phyloP scores from a whole-genome alignment of 345 rosid species.

The Ceriops decandra region DNA sequence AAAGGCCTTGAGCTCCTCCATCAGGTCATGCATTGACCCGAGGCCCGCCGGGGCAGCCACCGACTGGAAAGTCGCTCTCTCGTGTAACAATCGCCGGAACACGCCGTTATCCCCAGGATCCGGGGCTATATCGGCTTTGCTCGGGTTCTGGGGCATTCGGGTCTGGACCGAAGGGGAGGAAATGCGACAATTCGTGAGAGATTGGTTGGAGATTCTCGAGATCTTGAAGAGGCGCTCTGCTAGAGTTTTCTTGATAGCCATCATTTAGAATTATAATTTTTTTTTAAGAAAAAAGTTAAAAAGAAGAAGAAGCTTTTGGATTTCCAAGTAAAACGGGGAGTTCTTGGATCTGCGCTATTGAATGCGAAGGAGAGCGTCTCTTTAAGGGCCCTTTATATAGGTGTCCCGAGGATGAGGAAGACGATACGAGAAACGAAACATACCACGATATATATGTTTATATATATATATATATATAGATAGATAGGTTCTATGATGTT shows the following conservation, averaged over 20 bases:
- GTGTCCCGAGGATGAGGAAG: constrained; percentile 26
- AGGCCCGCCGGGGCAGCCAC: constrained; percentile 29
- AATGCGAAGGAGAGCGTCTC: not conserved
- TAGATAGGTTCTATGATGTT: no score
- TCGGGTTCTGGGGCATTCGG: constrained; percentile 31
- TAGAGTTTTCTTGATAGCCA: constrained; percentile 67
- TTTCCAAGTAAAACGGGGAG: not conserved
- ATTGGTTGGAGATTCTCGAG: constrained; percentile 42
- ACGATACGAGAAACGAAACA: not conserved
- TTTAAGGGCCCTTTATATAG: constrained; percentile 28
- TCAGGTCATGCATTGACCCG: constrained; percentile 28
- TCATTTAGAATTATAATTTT: constrained; percentile 8
- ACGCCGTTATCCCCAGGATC: constrained; percentile 61
- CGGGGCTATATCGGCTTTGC: constrained; percentile 35
- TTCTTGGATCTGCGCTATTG: not conserved
- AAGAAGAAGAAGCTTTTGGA: not conserved
- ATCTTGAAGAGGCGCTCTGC: constrained; percentile 58
- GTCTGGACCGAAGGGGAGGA: constrained; percentile 30
- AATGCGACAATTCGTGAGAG: constrained; percentile 39
- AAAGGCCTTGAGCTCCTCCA: constrained; percentile 51
- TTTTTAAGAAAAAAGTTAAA: not conserved
- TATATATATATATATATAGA: no score
- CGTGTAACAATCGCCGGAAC: constrained; percentile 65
- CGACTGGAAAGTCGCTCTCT: constrained; percentile 32
- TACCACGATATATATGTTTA: not conserved